These are phyloP conservation scores for Rhynchosporium agropyri DNA, from an alignment of 2,329 filamentous ascomycete species.

Conservation along the genomic window DNA sequence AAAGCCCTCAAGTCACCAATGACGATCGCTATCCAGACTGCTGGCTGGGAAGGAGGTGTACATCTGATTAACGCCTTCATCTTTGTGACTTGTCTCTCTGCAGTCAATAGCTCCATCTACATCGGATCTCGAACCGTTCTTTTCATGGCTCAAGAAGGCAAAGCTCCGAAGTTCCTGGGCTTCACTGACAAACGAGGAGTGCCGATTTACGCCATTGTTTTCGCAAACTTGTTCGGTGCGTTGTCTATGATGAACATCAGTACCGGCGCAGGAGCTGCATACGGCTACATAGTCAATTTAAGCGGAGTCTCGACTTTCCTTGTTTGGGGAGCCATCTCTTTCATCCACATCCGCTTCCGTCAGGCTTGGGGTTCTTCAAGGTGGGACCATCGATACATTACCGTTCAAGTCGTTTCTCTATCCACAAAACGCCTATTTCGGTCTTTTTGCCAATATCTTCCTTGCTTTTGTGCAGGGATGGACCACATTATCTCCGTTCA, in stretches of 20 bases:
- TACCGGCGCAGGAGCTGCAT: constrained; percentile 66
- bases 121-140: constrained; percentile 74
- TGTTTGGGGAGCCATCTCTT: constrained; percentile 71
- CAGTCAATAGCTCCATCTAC: constrained; percentile 76
- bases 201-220: constrained; percentile 61
- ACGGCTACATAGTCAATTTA: constrained; percentile 70
- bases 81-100: constrained; percentile 70
- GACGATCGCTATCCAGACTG: constrained; percentile 73
- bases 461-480: constrained; percentile 64
- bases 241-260: constrained; percentile 76
- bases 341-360: constrained; percentile 74
- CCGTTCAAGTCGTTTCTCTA: constrained; percentile 59
- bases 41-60: constrained; percentile 72
- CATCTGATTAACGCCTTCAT: constrained; percentile 80
- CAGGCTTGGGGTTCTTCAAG: constrained; percentile 63
- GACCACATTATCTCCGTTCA: constrained; percentile 60
- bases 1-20: constrained; percentile 72
- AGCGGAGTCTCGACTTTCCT: constrained; percentile 71
- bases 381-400: constrained; percentile 55
- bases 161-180: constrained; percentile 70
- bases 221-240: constrained; percentile 71
- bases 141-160: constrained; percentile 74
- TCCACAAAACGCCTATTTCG: constrained; percentile 62
- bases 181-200: constrained; percentile 67
- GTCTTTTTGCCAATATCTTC: constrained; percentile 59